phyloP scores from a whole-genome alignment of 129 eudicot genomes.

The Saussurea involucrata region DNA sequence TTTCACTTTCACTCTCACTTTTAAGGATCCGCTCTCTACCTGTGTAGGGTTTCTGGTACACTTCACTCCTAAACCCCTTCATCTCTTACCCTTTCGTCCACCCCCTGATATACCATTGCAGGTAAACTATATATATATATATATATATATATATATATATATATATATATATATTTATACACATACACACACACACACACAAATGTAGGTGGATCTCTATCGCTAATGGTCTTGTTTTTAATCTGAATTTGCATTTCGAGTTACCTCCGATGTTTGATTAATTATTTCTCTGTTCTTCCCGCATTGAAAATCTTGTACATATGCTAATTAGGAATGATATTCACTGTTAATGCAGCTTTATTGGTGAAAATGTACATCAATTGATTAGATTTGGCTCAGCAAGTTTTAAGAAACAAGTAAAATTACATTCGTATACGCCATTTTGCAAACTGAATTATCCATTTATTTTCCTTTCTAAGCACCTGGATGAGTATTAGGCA shows the following conservation, averaged over 20 bases:
- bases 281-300: not conserved
- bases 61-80: not conserved
- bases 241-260: not conserved
- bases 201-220: not conserved
- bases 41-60: conserved; percentile 20
- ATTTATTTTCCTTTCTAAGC: not conserved
- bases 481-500: not conserved
- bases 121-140: not conserved
- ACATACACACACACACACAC: not conserved
- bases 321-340: not conserved
- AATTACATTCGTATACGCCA: not conserved
- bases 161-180: not conserved
- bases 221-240: not conserved
- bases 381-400: not conserved
- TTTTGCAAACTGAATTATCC: not conserved
- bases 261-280: not conserved
- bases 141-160: not conserved
- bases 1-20: not conserved
- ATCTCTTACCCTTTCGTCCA: not conserved
- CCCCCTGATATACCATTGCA: not conserved
- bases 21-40: not conserved
- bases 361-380: conserved; percentile 10
- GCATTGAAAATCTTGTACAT: not conserved
- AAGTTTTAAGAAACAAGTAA: not conserved
- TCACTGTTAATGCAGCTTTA: not conserved